A percentile compares a stretch with the other conserved stretches of the same genome.
Evolutionary conservation across 2,329 filamentous ascomycete species (phyloP).

Genomic region (Metarhizium anisopliae): DNA sequence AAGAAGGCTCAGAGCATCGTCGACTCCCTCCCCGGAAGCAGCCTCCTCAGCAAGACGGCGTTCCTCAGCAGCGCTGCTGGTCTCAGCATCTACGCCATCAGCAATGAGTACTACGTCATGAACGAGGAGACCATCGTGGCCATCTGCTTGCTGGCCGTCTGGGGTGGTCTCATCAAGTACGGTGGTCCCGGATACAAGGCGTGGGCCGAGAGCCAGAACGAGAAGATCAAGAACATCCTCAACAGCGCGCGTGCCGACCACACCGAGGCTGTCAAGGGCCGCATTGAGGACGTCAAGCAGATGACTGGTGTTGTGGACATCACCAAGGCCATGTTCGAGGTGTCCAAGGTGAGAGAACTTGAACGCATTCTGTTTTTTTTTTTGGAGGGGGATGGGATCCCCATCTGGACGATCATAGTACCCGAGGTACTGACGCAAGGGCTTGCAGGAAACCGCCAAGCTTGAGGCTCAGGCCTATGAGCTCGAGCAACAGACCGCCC

Average conservation of each 20-base stretch:
- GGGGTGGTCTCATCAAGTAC: slow-evolving; percentile 86
- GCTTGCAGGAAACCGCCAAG: slow-evolving; percentile 77
- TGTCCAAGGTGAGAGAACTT: slow-evolving; percentile 73
- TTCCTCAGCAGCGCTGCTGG: slow-evolving; percentile 90
- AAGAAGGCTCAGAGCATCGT: slow-evolving; percentile 95
- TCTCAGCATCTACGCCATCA: slow-evolving; percentile 88
- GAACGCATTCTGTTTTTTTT: neutral
- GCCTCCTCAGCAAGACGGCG: slow-evolving; percentile 88
- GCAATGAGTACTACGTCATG: slow-evolving; percentile 99
- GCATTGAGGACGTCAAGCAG: slow-evolving; percentile 91
- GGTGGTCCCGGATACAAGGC: slow-evolving; percentile 85
- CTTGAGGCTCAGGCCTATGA: slow-evolving; percentile 95
- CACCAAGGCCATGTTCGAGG: slow-evolving; percentile 93
- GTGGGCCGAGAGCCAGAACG: slow-evolving; percentile 82
- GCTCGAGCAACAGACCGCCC: slow-evolving; percentile 90
- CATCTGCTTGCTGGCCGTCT: slow-evolving; percentile 86
- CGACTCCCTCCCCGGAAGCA: slow-evolving; percentile 87
- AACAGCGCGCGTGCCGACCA: slow-evolving; percentile 92
- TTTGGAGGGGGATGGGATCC: too few species aligned
- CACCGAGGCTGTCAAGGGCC: slow-evolving; percentile 86
- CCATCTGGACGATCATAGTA: neutral
- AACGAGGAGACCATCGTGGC: slow-evolving; percentile 98
- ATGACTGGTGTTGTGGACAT: slow-evolving; percentile 90
- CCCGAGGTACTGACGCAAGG: neutral
- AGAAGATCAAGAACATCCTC: slow-evolving; percentile 91